Evolutionary conservation across 306 rosid species (phyloP), one percentile per base, ranked within the genome.

Genomic region (Boehmeria nivea): DNA sequence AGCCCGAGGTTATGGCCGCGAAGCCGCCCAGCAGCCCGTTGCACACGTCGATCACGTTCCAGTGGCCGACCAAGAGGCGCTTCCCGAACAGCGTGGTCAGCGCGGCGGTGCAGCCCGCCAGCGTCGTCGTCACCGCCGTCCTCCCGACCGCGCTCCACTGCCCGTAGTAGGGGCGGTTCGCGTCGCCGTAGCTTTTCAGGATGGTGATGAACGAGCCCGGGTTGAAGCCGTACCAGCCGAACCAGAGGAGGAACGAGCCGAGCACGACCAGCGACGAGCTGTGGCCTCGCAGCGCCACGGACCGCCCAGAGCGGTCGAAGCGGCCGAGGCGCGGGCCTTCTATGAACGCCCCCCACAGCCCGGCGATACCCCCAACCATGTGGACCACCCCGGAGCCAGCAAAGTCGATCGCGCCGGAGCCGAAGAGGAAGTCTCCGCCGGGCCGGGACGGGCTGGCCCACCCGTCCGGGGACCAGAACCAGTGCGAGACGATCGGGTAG

Each of bases 311-410:
- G 2, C 58, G 64, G 46, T 82, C 89, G 33, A 82, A 88, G 34
- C 94, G 77, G 16, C 94, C 94, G 2, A 84, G 77, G n/a, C 96
- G 60, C 0, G 96, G 96, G 8, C 94, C 96, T 78, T 84, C 96
- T 0, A 88, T 73, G 3, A 76, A 36, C 0, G 94, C 90, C 0
- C 96, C 96, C 94, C 96, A 88, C 2, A 84, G 21, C 0, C 94
- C 94, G 0, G 90, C 94, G 53, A 87, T 66, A 0, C 96, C 94
- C 0, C 96, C 94, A 14, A 87, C 94, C 89, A 87, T 84, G 50
- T 87, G 94, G 7, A 87, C 89, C 11, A 87, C 94, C 0, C 94
- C 94, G 0, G 94, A 84, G 0, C 94, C 87, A 0, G 89, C 87
- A 0, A 87, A 87, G 44, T 87, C 96, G 1, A 87, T 87, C 0